Evolutionary conservation across 306 rosid species (phyloP), one percentile per base, ranked within the genome.

Genomic region (Rosa lucieae): DNA sequence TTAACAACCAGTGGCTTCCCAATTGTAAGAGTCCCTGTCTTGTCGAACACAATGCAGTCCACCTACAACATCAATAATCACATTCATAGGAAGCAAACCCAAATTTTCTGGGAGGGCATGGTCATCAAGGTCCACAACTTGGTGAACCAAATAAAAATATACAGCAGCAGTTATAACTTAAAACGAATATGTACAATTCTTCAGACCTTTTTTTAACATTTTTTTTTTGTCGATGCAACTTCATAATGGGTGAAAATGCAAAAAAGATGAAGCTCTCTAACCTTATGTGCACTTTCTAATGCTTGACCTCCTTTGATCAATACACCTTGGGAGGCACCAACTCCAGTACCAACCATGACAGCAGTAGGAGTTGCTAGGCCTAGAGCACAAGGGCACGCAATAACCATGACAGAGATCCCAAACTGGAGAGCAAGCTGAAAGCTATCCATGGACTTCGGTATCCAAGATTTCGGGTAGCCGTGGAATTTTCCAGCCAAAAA

Each of bases 341-440:
- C 93, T 63, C 96, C 96, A 8, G 96, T 91, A 37, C 96, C 96
- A 75, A 91, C 96, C 96, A 91, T 89, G 61, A 91, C 96, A 20
- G 96, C 96, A 5, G 96, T 91, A 10, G 93, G 96, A 66, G 93
- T 91, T 26, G 93, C 96, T 42, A 89, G 90, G 75, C 93, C 96
- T 23, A 91, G 86, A 72, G 96, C 96, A 86, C 96, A 91, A 68
- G 91, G 96, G 81, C 92, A 91, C 23, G 96, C 96, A 70, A 91
- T 91, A 68, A 91, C 93, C 91, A 91, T 89, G 48, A 91, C 91
- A 4, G 93, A 91, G 17, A 91, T 91, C 53, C 93, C 93, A 76
- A 91, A 91, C 82, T 91, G 91, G 66, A 91, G 91, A 42, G 93
- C 91, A 75, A 91, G 96, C 86, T 91, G 87, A 82, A 89, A 89